Evolutionary conservation across 306 rosid genomes (phyloP).

Genomic region (Acmispon strigosus): DNA sequence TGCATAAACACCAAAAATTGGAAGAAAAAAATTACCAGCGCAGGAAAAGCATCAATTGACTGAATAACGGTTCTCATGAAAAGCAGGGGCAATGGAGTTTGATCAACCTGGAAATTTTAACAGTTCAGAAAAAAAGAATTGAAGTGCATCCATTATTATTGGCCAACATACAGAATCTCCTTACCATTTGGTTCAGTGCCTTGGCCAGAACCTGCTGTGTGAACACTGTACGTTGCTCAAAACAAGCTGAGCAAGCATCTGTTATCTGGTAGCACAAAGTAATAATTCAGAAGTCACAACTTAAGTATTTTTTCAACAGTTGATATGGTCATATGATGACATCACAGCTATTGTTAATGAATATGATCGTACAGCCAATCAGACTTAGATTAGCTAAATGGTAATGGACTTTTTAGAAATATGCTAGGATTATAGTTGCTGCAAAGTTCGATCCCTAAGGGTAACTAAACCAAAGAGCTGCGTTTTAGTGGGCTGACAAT

Average conservation of each 20-base stretch:
- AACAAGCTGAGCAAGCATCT: slow-evolving; percentile 96
- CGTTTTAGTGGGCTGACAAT: background rate
- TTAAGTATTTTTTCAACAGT: background rate
- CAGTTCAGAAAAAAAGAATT: background rate
- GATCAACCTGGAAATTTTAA: slow-evolving; percentile 66
- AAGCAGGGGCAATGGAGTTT: slow-evolving; percentile 92
- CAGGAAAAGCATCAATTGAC: slow-evolving; percentile 96
- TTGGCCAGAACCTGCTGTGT: slow-evolving; percentile 97
- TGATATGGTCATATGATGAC: background rate
- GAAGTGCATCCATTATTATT: background rate
- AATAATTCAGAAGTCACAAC: slow-evolving; percentile 21
- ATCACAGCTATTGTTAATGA: background rate
- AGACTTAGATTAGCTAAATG: background rate
- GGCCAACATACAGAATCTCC: slow-evolving; percentile 6
- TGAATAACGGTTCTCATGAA: slow-evolving; percentile 99
- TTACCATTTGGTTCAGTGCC: slow-evolving; percentile 92
- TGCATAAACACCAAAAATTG: background rate
- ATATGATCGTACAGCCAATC: background rate
- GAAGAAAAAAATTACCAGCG: slow-evolving; percentile 48
- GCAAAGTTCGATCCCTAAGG: background rate
- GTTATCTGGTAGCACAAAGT: slow-evolving; percentile 65
- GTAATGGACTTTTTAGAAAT: background rate
- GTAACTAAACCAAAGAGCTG: background rate
- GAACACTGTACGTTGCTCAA: slow-evolving; percentile 97
- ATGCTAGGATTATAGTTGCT: background rate